Percentiles rank a stretch among this genome's conserved stretches.
Evolutionary conservation across 1,284 basidiomycete species (phyloP).

Genomic region (Apiotrichum veenhuisii): DNA sequence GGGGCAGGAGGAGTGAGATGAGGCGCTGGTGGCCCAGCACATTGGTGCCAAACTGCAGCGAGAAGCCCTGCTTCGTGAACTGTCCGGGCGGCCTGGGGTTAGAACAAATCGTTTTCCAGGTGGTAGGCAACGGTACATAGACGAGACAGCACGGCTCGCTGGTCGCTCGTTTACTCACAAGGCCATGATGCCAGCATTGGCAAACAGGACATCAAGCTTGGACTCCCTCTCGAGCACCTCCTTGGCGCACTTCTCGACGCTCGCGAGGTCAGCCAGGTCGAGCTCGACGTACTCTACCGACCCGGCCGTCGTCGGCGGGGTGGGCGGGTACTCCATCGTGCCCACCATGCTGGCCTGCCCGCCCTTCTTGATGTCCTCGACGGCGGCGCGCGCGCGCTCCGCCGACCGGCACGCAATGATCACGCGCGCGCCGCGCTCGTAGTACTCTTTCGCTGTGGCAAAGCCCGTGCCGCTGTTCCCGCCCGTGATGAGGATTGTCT

Average conservation of each 20-base stretch:
- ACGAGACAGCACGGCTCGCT: too few relatives aligned
- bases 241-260: conserved; percentile 56
- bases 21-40: conserved; percentile 55
- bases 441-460: conserved; percentile 48
- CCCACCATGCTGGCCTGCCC: conserved; percentile 1
- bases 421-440: conserved; percentile 60
- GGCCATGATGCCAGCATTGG: conserved; percentile 60
- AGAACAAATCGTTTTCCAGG: conserved; percentile 50
- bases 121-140: too few relatives aligned
- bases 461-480: conserved; percentile 44
- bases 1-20: conserved; percentile 56
- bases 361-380: conserved; percentile 54
- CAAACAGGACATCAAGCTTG: conserved; percentile 50
- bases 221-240: conserved; percentile 51
- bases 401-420: conserved; percentile 57
- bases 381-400: conserved; percentile 54
- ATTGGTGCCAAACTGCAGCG: conserved; percentile 62
- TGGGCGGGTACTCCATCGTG: conserved; percentile 7
- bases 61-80: conserved; percentile 57
- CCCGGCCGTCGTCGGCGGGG: not conserved
- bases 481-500: conserved; percentile 42
- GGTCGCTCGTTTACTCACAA: not conserved
- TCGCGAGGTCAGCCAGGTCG: conserved; percentile 60
- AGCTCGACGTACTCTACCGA: conserved; percentile 51
- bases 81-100: conserved; percentile 34